A percentile compares a stretch with the other conserved stretches of the same genome.
Conservation (phyloP, 345 rosid genomes). For the Eucalyptus brandiana region DNA sequence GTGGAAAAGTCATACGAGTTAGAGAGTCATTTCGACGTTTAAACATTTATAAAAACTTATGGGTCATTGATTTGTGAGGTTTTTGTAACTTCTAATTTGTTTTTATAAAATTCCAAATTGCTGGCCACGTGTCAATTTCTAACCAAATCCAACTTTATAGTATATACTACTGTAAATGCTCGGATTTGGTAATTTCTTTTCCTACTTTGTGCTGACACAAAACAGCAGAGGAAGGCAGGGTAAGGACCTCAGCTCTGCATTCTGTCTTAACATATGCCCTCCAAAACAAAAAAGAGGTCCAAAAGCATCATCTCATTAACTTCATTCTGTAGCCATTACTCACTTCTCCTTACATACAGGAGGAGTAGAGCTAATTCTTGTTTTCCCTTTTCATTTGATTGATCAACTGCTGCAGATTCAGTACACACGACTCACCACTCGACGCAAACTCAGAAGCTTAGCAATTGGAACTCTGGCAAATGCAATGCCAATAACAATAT, state of each 20-base stretch:
- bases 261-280: not conserved
- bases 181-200: not conserved
- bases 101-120: not conserved
- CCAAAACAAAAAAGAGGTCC: not conserved
- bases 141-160: not conserved
- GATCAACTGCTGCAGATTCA: not conserved
- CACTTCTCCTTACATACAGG: not conserved
- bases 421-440: not conserved
- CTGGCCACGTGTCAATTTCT: not conserved
- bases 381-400: not conserved
- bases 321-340: not conserved
- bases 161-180: not conserved
- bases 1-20: not conserved
- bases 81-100: not conserved
- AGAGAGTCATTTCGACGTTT: not conserved
- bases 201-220: not conserved
- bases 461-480: not conserved
- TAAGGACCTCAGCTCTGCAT: not conserved
- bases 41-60: not conserved
- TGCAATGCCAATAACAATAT: not conserved
- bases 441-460: not conserved
- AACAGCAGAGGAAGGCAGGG: not conserved
- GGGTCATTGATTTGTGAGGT: not conserved
- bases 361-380: not conserved
- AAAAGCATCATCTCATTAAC: not conserved